Evolutionary conservation across 805 yeast species (phyloP).

Genomic region (Ogataea trehalophila): DNA sequence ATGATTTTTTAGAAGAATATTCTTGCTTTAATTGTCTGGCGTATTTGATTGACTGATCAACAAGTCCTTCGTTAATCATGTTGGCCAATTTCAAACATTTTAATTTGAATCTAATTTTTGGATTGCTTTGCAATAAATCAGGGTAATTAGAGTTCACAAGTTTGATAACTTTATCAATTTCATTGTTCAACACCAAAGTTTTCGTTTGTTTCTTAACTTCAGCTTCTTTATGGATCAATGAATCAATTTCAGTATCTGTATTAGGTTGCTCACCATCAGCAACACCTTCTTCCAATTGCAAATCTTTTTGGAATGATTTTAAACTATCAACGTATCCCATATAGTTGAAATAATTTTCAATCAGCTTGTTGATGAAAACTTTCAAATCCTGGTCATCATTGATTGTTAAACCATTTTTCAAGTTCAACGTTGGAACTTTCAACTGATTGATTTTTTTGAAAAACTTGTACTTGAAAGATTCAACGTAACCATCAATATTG

Average conservation of each 20-base stretch:
- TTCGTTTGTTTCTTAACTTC: constrained; percentile 39
- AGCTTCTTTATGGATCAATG: constrained; percentile 32
- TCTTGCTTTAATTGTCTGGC: constrained; percentile 35
- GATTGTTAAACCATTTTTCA: constrained; percentile 6
- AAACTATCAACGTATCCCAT: constrained; percentile 54
- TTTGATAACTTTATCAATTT: constrained; percentile 39
- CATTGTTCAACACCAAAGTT: constrained; percentile 35
- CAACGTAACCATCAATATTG: constrained; percentile 45
- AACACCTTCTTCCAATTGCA: constrained; percentile 29
- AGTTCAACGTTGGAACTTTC: constrained; percentile 6
- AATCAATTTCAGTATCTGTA: constrained; percentile 15
- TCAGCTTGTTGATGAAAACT: constrained; percentile 15
- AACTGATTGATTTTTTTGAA: constrained; percentile 16
- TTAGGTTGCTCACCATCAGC: constrained; percentile 13
- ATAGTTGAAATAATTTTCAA: constrained; percentile 50
- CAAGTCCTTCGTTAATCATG: constrained; percentile 24
- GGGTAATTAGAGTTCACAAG: constrained; percentile 37
- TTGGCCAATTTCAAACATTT: constrained; percentile 40
- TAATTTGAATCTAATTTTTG: constrained; percentile 36
- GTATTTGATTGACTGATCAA: constrained; percentile 33
- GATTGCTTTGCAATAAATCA: constrained; percentile 29
- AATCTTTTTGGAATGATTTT: constrained; percentile 45
- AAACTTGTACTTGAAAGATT: constrained; percentile 30
- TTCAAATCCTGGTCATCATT: constrained; percentile 17
- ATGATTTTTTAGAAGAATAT: constrained; percentile 26